Conservation (phyloP, 768 basidiomycete species). For the Pilatotrama ljubarskyi region DNA sequence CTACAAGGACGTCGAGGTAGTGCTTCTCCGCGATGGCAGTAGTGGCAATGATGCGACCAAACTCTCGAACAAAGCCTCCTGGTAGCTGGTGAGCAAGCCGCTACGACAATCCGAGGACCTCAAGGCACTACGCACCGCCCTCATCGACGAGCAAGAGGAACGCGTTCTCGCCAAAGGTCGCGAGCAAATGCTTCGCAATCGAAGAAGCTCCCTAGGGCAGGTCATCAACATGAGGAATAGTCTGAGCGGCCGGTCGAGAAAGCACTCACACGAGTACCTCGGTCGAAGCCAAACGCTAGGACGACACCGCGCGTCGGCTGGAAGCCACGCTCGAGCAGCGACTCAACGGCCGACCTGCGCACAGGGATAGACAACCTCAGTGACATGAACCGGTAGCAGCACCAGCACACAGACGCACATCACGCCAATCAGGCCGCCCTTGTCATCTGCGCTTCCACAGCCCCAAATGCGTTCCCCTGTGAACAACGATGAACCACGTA, state of each 20-base stretch:
- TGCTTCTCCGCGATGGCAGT: conserved; percentile 43
- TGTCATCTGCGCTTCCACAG: conserved; percentile 38
- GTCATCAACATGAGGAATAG: too few species aligned
- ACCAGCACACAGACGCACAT: conserved; percentile 24
- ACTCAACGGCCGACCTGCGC: conserved; percentile 43
- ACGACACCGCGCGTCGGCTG: conserved; percentile 44
- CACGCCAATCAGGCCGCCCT: conserved; percentile 35
- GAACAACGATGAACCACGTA: too few species aligned
- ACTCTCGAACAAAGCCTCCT: conserved; percentile 33
- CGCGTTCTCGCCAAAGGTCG: conserved; percentile 48
- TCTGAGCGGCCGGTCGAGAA: not conserved
- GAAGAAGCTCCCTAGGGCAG: conserved; percentile 40
- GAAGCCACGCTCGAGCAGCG: conserved; percentile 46
- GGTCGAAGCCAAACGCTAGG: conserved; percentile 50
- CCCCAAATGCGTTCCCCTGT: conserved; percentile 35
- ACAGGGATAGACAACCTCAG: too few species aligned
- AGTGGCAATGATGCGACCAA: conserved; percentile 35
- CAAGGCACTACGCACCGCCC: conserved; percentile 39
- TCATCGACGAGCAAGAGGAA: conserved; percentile 62
- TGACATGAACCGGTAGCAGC: not conserved
- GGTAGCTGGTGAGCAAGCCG: not conserved
- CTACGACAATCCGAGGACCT: not conserved
- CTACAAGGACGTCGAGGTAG: conserved; percentile 42
- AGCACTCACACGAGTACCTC: conserved; percentile 28
- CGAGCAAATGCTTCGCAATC: conserved; percentile 42